A percentile compares a stretch with the other conserved stretches of the same genome.
Evolutionary conservation across 176 grass and related monocot species (phyloP).

Genomic region (Aegilops bicornis): DNA sequence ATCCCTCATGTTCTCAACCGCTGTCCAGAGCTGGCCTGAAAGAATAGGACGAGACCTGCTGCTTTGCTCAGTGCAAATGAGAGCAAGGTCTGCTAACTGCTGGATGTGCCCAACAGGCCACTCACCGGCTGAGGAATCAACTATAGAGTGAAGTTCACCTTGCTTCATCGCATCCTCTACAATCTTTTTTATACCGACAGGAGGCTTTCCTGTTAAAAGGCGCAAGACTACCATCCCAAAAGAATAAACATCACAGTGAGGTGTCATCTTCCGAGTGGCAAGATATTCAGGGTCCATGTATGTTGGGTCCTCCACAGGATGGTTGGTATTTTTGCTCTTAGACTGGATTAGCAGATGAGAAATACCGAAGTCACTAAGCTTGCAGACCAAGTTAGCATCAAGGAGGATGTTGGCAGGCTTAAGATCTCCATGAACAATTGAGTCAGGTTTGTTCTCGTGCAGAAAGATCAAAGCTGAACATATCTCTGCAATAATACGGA

Average conservation of each 20-base stretch:
- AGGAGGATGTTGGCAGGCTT: constrained; percentile 38
- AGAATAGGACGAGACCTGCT: constrained; percentile 29
- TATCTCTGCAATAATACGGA: constrained; percentile 40
- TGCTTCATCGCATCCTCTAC: constrained; percentile 30
- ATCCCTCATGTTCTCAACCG: constrained; percentile 27
- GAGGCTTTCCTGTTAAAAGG: constrained; percentile 35
- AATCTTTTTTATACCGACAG: constrained; percentile 39
- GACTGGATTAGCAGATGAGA: neutral
- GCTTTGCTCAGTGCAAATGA: constrained; percentile 38
- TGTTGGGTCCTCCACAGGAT: constrained; percentile 17
- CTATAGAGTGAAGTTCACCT: constrained; percentile 24
- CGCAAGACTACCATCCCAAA: constrained; percentile 46
- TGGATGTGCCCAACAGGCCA: constrained; percentile 7
- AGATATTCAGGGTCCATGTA: constrained; percentile 19
- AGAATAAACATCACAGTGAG: constrained; percentile 39
- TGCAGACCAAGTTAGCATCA: constrained; percentile 38
- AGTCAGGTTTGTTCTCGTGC: constrained; percentile 47
- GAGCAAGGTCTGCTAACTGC: constrained; percentile 41
- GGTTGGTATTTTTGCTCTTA: neutral
- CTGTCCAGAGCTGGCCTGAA: constrained; percentile 28
- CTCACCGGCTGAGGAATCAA: constrained; percentile 32
- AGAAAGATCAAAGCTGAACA: constrained; percentile 42
- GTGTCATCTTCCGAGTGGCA: constrained; percentile 32
- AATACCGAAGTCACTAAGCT: neutral
- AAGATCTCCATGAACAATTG: constrained; percentile 45